Conservation (phyloP, 2,329 filamentous ascomycete genomes). For the Cladosporium sp. region DNA sequence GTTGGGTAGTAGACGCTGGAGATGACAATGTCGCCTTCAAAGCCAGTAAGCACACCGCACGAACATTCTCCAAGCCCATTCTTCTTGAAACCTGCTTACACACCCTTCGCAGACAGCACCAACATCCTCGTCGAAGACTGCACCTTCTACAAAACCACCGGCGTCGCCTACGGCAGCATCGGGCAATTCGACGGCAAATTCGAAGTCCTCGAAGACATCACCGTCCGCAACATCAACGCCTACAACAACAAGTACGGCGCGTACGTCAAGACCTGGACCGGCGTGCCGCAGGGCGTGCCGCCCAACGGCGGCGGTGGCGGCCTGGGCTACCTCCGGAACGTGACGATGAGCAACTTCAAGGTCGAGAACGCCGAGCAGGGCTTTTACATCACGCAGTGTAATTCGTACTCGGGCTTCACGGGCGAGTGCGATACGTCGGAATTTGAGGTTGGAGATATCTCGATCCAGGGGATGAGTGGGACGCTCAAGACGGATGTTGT, state of each 20-base stretch:
- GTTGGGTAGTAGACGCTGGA: slow-evolving; percentile 47
- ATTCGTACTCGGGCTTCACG: slow-evolving; percentile 17
- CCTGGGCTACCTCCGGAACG: slow-evolving; percentile 38
- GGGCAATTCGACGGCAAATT: slow-evolving; percentile 47
- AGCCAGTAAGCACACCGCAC: slow-evolving; percentile 29
- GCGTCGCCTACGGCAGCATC: slow-evolving; percentile 53
- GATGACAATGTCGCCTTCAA: slow-evolving; percentile 52
- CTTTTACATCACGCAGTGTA: slow-evolving; percentile 27
- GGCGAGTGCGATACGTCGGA: slow-evolving; percentile 26
- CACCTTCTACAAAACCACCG: slow-evolving; percentile 45
- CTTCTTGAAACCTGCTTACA: background rate
- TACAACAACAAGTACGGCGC: slow-evolving; percentile 12
- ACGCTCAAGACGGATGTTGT: slow-evolving; percentile 19
- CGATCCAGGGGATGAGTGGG: slow-evolving; percentile 25
- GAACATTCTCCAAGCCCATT: background rate
- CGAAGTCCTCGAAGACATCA: slow-evolving; percentile 47
- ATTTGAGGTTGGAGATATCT: slow-evolving; percentile 35
- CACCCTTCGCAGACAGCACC: slow-evolving; percentile 37
- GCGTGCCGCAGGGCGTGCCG: slow-evolving; percentile 36
- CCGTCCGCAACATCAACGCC: slow-evolving; percentile 39
- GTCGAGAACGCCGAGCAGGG: slow-evolving; percentile 17
- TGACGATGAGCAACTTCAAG: slow-evolving; percentile 31
- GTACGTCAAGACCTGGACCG: slow-evolving; percentile 53
- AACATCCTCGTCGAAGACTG: slow-evolving; percentile 48
- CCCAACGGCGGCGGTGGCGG: slow-evolving; percentile 57